Base-by-base conservation (phyloP, 2,329 filamentous ascomycete species). In the Arthroderma uncinatum region DNA sequence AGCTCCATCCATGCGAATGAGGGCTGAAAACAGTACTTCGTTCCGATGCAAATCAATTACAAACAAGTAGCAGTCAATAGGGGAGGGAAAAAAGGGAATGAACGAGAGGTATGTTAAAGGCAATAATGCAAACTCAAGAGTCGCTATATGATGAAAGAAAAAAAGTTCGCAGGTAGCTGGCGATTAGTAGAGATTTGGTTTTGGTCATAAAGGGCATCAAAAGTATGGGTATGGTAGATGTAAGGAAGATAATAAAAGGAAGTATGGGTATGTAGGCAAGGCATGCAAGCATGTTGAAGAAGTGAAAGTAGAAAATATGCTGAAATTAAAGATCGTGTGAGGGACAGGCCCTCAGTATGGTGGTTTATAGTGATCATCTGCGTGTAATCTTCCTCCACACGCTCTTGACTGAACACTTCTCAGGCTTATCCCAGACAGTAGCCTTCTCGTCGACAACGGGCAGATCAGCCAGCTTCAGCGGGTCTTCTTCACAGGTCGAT, bases 401-500 rank as follows among this genome's bases (percentile, higher is more conserved):
- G 62, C 70, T 76, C 62, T 68, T 76, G 58, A 77, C 64, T 59
- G 70, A 64, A 9, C 70, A 70, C 56, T 66, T 63, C 19, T 71
- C 65, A 44, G 76, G 72, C 2, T 71, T 72, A 62, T 76, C 73
- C 71, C 73, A 74, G 36, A 72, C 64, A 5, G 76, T 64, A 23
- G 65, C 62, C 19, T 63, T 73, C 57, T 76, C 73, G 16, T 75
- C 73, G 8, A 74, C 65, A 6, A 68, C 67, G 1, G 76, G 73
- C 19, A 84, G 70, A 44, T 78, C 75, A 39, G 79, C 78, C 16
- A 82, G 68, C n/a, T 78, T 76, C 34, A 83, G 69, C 1, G 81
- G 78, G 60, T 82, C 76, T 62, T 78, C 70, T 61, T 78, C 70
- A 62, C 74, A 59, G 33, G 74, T 74, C 65, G 85, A 81, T 8